phyloP scores from a whole-genome alignment of 1,139 yeast species.

The Magnusiomyces fungicola region DNA sequence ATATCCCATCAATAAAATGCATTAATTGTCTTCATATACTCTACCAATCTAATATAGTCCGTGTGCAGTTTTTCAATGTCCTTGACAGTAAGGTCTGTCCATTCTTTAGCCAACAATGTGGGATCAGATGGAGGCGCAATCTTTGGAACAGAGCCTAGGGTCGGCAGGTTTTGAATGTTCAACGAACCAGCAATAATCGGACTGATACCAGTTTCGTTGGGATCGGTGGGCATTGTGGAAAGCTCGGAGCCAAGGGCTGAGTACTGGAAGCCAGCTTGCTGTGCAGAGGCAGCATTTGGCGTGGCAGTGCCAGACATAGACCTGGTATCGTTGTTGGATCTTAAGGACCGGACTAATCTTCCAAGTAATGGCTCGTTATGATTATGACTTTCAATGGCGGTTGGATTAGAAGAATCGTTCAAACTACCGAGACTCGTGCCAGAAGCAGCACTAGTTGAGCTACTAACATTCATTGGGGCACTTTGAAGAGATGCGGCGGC shows the following conservation, averaged over 20 bases:
- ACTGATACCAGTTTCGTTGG: not conserved
- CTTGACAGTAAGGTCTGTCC: conserved; percentile 25
- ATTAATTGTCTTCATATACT: conserved; percentile 23
- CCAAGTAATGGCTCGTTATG: conserved; percentile 6
- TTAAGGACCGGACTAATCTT: conserved; percentile 5
- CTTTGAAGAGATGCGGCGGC: no score
- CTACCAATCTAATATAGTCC: conserved; percentile 34
- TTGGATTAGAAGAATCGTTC: not conserved
- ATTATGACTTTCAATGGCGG: not conserved
- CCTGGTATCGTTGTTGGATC: conserved; percentile 1
- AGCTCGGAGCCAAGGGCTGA: not conserved
- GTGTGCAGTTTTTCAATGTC: conserved; percentile 32
- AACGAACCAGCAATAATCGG: not conserved
- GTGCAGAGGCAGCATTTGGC: not conserved
- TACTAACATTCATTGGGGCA: not conserved
- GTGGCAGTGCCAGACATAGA: not conserved
- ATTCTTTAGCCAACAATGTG: conserved; percentile 9
- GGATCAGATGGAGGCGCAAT: not conserved
- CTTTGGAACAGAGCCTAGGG: not conserved
- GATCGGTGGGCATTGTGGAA: no score
- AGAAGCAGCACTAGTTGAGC: not conserved
- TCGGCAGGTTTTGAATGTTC: not conserved
- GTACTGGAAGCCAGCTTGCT: not conserved
- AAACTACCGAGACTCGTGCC: no score
- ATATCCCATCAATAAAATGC: conserved; percentile 23